Base-by-base conservation (phyloP, 768 basidiomycete genomes). In the Lactarius deliciosus region DNA sequence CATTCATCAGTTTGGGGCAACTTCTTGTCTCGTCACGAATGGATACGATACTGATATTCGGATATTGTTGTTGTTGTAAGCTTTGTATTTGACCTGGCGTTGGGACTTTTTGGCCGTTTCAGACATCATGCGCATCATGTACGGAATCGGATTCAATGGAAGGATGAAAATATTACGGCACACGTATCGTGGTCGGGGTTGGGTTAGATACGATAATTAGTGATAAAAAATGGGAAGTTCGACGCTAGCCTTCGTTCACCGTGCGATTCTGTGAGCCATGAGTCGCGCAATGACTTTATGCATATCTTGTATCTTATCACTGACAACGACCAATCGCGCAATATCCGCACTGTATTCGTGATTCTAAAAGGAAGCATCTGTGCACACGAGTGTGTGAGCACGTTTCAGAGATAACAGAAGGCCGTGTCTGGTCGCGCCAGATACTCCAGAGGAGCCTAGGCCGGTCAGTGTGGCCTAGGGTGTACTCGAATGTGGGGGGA, bases 21-120 rank as follows among this genome's bases (percentile, higher is more conserved):
- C 16, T n/a, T 22, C 13, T 57, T 63, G 0, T 34, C 82, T 32
- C 25, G 50, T 53, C 6, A 53, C 25, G 50, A 53, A 28, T 5
- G 50, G 50, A 53, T 25, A 53, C 25, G 50, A 53, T 53, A 53
- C 50, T 53, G 50, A 53, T 53, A 11, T 15, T 25, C 13, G 5
- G 50, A 53, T 11, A n/a, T 41, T 47, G 20, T 45, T 11, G 10
- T 47, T 7, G 50, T 53, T 53, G 50, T 53, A 53, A 53, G 22
- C 11, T 50, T 13, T 53, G 13, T 53, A 50, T 50, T 22, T 50
- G 11, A n/a, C 15, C 13, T 18, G 22, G 22, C 6, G 5, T 13
- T 22, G n/a, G 47, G 50, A 5, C 2, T 6, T 53, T 15, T 53
- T 22, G 47, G 47, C 22, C 22, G n/a, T 22, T 50, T 50, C 22